phyloP scores from a whole-genome alignment of 2,329 filamentous ascomycete species.

The Ceratocystis smalleyi region DNA sequence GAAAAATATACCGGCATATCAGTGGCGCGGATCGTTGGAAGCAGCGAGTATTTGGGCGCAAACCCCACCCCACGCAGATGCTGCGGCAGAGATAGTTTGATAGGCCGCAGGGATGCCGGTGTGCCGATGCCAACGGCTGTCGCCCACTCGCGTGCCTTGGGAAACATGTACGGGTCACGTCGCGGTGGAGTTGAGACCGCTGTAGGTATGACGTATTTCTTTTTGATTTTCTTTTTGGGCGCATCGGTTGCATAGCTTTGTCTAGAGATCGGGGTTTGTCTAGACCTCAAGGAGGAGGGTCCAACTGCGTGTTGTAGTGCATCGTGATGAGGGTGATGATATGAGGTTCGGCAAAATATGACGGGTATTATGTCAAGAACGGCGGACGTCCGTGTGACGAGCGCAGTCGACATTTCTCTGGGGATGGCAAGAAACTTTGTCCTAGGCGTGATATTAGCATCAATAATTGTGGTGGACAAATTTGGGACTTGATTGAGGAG shows the following conservation, averaged over 20 bases:
- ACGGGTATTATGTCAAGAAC: not conserved
- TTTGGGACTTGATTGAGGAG: too few relatives aligned
- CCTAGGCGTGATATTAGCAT: not conserved
- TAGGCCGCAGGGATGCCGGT: not conserved
- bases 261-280: not conserved
- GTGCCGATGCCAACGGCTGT: not conserved
- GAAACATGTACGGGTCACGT: slow-evolving; percentile 8
- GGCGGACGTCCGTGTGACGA: not conserved
- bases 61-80: slow-evolving; percentile 3
- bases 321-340: not conserved
- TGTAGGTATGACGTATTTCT: not conserved
- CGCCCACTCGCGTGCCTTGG: slow-evolving; percentile 9
- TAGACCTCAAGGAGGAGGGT: not conserved
- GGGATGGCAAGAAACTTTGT: not conserved
- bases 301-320: not conserved
- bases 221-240: not conserved
- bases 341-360: not conserved
- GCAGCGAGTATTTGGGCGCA: slow-evolving; percentile 8
- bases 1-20: slow-evolving; percentile 15
- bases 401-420: not conserved
- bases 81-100: slow-evolving; percentile 3
- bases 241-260: not conserved
- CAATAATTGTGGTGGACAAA: not conserved
- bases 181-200: not conserved
- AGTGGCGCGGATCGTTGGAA: slow-evolving; percentile 7